These are phyloP conservation scores for Phytophthora foliorum DNA, from an alignment of 352 stramenopile species.

Conservation along the genomic window DNA sequence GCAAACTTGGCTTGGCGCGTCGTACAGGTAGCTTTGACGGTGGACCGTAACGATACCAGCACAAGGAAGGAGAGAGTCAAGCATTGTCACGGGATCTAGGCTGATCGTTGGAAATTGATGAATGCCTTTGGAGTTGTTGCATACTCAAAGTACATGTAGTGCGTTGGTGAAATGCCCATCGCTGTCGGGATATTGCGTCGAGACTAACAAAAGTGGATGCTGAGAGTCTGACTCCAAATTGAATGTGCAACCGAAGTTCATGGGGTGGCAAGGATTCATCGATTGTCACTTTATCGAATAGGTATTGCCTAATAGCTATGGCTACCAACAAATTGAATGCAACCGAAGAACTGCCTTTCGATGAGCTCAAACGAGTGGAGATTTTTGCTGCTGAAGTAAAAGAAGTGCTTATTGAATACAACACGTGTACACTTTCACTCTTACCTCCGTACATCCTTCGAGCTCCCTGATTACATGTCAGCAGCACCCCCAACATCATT, in stretches of 20 bases:
- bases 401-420: too few relatives aligned
- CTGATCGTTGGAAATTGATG: background rate
- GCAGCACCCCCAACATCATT: background rate
- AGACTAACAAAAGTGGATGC: background rate
- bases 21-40: background rate
- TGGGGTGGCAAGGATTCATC: too few relatives aligned
- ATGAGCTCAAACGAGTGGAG: too few relatives aligned
- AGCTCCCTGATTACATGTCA: too few relatives aligned
- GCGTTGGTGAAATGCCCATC: background rate
- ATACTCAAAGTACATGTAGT: too few relatives aligned
- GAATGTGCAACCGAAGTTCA: background rate
- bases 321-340: too few relatives aligned
- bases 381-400: too few relatives aligned
- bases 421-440: too few relatives aligned
- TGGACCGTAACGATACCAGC: constrained; percentile 5
- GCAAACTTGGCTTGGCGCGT: constrained; percentile 9
- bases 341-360: too few relatives aligned
- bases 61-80: background rate
- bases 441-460: too few relatives aligned
- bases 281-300: too few relatives aligned
- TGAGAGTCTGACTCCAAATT: background rate
- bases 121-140: background rate
- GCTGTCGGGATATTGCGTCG: background rate
- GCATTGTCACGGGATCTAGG: background rate
- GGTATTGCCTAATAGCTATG: too few relatives aligned